Base-by-base conservation (phyloP, 306 rosid genomes). In the Vicia faba region DNA sequence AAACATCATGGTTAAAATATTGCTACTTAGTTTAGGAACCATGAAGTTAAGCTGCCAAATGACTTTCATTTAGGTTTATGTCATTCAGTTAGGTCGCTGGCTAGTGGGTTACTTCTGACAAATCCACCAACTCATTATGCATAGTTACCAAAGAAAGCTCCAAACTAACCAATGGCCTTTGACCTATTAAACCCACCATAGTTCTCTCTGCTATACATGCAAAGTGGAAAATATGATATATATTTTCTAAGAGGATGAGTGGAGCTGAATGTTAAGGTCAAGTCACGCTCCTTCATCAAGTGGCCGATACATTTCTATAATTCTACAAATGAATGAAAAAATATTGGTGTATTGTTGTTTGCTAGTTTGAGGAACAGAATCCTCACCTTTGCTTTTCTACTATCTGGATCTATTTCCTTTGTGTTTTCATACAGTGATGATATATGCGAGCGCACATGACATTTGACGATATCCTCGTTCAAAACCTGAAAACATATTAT, bases 391-490 rank as follows among this genome's bases (percentile, higher is more conserved):
- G 96, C 88, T 55, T 18, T 51, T 80, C 88, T 81, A 71, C 85
- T 75, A 66, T 77, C 78, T 69, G 73, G 61, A 36, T 78, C 70
- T 44, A 33, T 55, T 18, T 71, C 54, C 69, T 71, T 70, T 50
- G 26, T 58, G 75, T 80, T 76, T 61, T 53, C 83, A 68, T 87
- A 40, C 53, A 81, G 65, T 1, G 91, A 84, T 49, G 69, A 74
- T 84, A 89, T 71, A 61, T 79, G 87, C 20, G 93, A 84, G 63
- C 74, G 88, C 78, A 87, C 75, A 57, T 87, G 96, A 64, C 96
- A 86, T 86, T 84, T 92, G 70, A 83, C 69, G 41, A 86, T 76
- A 83, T 89, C 96, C 82, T 87, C 93, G 8, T 83, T 75, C 76
- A 92, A 67, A 67, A 92, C 88, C 96, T 92, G 64, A 78, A 78